phyloP scores from a whole-genome alignment of 2,329 filamentous ascomycete genomes.

The Cladobotryum protrusum region DNA sequence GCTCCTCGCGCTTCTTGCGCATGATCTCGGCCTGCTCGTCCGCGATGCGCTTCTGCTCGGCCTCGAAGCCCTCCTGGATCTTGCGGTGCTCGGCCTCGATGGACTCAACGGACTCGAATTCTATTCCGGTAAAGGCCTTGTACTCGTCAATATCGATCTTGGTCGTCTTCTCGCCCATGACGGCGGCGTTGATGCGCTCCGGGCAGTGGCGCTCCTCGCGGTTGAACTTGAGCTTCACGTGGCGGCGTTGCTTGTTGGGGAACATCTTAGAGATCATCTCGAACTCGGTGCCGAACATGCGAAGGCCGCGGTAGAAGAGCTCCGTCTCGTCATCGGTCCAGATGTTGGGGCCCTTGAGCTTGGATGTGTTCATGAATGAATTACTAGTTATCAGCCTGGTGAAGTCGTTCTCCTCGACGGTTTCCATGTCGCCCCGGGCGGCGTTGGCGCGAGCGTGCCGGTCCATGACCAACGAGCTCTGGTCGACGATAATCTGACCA shows the following conservation, averaged over 20 bases:
- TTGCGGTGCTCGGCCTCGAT: constrained; percentile 51
- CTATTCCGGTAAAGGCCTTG: constrained; percentile 44
- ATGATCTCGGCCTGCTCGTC: constrained; percentile 44
- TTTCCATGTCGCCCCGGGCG: constrained; percentile 46
- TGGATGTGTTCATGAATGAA: constrained; percentile 57
- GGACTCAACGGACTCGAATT: constrained; percentile 49
- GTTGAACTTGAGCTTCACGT: constrained; percentile 78
- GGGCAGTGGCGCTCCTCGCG: constrained; percentile 68
- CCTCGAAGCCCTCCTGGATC: constrained; percentile 39
- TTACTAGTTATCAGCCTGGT: constrained; percentile 63
- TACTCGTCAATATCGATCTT: constrained; percentile 57
- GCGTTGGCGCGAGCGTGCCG: constrained; percentile 57
- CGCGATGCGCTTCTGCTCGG: constrained; percentile 34
- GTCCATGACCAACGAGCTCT: constrained; percentile 61
- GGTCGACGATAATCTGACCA: constrained; percentile 66
- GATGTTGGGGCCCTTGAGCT: constrained; percentile 55
- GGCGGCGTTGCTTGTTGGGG: constrained; percentile 60
- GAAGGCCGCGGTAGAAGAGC: constrained; percentile 67
- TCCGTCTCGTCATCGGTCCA: constrained; percentile 70
- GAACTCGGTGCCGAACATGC: constrained; percentile 78
- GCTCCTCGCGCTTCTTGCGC: constrained; percentile 42
- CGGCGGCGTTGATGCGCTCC: constrained; percentile 53
- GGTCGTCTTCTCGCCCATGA: constrained; percentile 54
- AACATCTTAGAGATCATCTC: constrained; percentile 74
- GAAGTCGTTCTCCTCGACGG: constrained; percentile 72